Evolutionary conservation across 2,329 filamentous ascomycete species (phyloP).

Genomic region (Capronia coronata): DNA sequence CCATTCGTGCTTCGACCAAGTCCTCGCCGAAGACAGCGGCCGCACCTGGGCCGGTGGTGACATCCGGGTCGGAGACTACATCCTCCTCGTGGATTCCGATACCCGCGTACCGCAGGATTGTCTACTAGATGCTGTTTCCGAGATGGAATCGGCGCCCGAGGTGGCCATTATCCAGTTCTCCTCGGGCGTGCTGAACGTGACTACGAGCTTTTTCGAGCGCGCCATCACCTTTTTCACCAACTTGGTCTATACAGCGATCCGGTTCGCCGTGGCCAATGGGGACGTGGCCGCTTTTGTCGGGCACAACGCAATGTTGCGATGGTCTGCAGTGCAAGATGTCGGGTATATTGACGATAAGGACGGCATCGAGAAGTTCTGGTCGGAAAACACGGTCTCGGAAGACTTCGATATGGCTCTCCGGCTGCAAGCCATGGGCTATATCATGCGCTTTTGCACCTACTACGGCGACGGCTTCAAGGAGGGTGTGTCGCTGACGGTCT

Average conservation of each 20-base stretch:
- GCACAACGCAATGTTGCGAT: slow-evolving; percentile 69
- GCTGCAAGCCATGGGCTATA: slow-evolving; percentile 63
- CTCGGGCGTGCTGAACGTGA: slow-evolving; percentile 71
- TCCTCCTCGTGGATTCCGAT: slow-evolving; percentile 63
- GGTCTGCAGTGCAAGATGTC: slow-evolving; percentile 58
- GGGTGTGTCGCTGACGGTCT: slow-evolving; percentile 75
- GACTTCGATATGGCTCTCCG: slow-evolving; percentile 71
- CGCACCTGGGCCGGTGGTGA: slow-evolving; percentile 69
- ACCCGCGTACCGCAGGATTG: slow-evolving; percentile 63
- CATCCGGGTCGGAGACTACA: slow-evolving; percentile 75
- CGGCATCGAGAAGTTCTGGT: slow-evolving; percentile 64
- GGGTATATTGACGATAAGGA: slow-evolving; percentile 38
- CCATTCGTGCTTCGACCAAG: slow-evolving; percentile 44
- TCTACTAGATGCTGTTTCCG: slow-evolving; percentile 61
- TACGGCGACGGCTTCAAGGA: slow-evolving; percentile 66
- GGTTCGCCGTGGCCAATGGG: slow-evolving; percentile 63
- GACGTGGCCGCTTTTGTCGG: slow-evolving; percentile 71
- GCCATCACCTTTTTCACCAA: slow-evolving; percentile 74
- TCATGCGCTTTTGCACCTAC: slow-evolving; percentile 63
- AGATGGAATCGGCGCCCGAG: slow-evolving; percentile 64
- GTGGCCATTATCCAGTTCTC: slow-evolving; percentile 66
- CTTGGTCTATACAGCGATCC: slow-evolving; percentile 67
- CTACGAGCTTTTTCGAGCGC: slow-evolving; percentile 65
- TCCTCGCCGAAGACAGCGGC: slow-evolving; percentile 48
- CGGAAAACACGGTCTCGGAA: slow-evolving; percentile 67